Base-by-base conservation (phyloP, 2,329 filamentous ascomycete species). In the Alternaria ventricosa region DNA sequence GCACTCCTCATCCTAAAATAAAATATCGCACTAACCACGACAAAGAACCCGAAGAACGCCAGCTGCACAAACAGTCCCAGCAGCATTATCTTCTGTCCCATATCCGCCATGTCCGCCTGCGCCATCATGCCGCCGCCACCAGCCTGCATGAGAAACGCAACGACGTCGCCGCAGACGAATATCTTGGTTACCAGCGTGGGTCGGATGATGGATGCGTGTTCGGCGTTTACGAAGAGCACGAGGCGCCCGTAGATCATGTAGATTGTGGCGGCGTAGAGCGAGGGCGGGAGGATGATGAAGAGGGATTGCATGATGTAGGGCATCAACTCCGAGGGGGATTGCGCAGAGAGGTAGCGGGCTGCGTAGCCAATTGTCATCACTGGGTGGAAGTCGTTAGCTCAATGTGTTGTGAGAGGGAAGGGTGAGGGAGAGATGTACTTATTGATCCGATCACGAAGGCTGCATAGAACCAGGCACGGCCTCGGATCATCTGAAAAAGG, bases 141-240 rank as follows among this genome's bases (percentile, higher is more conserved):
- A 23, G 78, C 77, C 70, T 88, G 86, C 13, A 87, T 71, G 2
- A 83, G 36, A 67, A 89, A 85, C 0, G 83, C 83, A 9, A 86
- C 46, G 5, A 87, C 73, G 67, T 88, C 87, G 46, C 86, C 85
- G 8, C 71, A 57, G 5, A 89, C 85, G 62, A 88, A 88, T n/a
- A 84, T 78, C 49, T 82, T 84, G 6, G 86, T 87, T 4, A 88
- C 73, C 76, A 82, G 81, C 9, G 67, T 79, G 3, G 78, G 74
- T 4, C 70, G 66, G 55, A 86, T 80, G 15, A 84, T 57, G 0
- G 84, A 82, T 63, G 80, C 77, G 1, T 78, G 60, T 25, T 79
- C 71, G 3, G 79, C 83, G 27, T 82, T 75, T 6, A 83, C 72
- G 51, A 78, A 77, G 23, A 70, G 9, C 11, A 83, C 76, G 27